Evolutionary conservation across 495 filamentous ascomycete species (phyloP).

Genomic region (Pseudevernia furfuracea): DNA sequence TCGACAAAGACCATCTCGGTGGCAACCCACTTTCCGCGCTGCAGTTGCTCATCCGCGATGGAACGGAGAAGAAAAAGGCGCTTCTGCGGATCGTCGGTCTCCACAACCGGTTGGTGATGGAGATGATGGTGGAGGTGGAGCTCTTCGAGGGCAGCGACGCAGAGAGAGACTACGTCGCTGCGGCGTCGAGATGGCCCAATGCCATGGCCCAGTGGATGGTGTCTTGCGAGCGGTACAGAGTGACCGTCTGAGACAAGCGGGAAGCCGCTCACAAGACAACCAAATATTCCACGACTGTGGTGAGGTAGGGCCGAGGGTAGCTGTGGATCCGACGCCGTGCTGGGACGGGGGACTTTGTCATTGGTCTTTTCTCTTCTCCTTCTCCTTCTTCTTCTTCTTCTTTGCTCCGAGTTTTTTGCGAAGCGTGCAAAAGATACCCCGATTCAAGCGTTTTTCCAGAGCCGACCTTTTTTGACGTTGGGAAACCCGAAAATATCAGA

Average conservation of each 20-base stretch:
- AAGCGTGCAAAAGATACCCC: not conserved
- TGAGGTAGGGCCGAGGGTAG: not conserved
- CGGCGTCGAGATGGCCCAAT: not conserved
- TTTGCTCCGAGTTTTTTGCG: too few relatives aligned
- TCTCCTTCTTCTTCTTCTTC: too few relatives aligned
- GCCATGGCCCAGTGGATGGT: not conserved
- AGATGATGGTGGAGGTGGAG: not conserved
- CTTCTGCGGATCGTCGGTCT: constrained; percentile 11
- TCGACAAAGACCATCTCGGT: constrained; percentile 13
- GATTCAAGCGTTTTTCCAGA: not conserved
- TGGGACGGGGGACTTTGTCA: not conserved
- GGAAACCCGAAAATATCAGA: too few relatives aligned
- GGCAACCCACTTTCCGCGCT: constrained; percentile 18
- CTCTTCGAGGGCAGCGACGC: not conserved
- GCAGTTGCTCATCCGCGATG: constrained; percentile 20
- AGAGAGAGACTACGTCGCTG: not conserved
- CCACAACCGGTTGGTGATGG: constrained; percentile 16
- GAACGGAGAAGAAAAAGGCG: constrained; percentile 7
- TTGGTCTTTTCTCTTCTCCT: not conserved
- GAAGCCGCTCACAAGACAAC: too few relatives aligned
- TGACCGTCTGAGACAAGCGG: not conserved
- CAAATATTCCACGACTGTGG: not conserved
- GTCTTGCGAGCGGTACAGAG: not conserved
- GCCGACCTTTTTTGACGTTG: too few relatives aligned
- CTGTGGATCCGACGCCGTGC: too few relatives aligned